phyloP scores from a whole-genome alignment of 306 rosid species.

The Lathyrus tuberosus region DNA sequence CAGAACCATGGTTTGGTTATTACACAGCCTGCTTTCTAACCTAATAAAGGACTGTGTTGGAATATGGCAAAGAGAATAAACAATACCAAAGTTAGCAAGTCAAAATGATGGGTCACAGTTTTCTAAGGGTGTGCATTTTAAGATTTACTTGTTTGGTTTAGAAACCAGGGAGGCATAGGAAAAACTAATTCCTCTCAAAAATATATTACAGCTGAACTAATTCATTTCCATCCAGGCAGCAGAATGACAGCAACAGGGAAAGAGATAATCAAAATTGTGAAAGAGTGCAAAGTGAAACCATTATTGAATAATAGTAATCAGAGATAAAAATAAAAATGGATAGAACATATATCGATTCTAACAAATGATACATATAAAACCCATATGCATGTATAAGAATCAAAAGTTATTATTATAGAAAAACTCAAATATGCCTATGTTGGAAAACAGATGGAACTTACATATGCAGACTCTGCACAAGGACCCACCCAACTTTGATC shows the following conservation, averaged over 20 bases:
- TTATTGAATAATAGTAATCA: not conserved
- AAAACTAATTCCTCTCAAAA: not conserved
- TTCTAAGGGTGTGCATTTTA: conserved; percentile 20
- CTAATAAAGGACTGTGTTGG: conserved; percentile 71
- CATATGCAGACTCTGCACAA: conserved; percentile 1
- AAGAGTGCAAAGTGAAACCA: not conserved
- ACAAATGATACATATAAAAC: not conserved
- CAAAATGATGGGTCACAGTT: conserved; percentile 37
- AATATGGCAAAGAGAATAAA: conserved; percentile 89
- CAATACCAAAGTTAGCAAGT: conserved; percentile 85
- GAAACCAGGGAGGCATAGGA: conserved; percentile 76
- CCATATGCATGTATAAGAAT: not conserved
- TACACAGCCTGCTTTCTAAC: conserved; percentile 93
- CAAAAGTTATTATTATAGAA: not conserved
- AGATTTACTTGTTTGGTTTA: conserved; percentile 23
- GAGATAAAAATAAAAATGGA: too few relatives aligned
- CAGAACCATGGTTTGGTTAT: conserved; percentile 87
- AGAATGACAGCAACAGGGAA: not conserved
- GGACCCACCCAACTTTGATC: conserved; percentile 32
- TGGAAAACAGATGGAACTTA: conserved; percentile 20
- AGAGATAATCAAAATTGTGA: not conserved
- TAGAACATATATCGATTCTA: too few relatives aligned
- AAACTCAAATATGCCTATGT: not conserved
- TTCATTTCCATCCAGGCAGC: not conserved
- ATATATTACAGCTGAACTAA: not conserved